Evolutionary conservation across 2,329 filamentous ascomycete genomes (phyloP), one percentile per base, ranked within the genome.

Genomic region (Rhynchosporium graminicola): DNA sequence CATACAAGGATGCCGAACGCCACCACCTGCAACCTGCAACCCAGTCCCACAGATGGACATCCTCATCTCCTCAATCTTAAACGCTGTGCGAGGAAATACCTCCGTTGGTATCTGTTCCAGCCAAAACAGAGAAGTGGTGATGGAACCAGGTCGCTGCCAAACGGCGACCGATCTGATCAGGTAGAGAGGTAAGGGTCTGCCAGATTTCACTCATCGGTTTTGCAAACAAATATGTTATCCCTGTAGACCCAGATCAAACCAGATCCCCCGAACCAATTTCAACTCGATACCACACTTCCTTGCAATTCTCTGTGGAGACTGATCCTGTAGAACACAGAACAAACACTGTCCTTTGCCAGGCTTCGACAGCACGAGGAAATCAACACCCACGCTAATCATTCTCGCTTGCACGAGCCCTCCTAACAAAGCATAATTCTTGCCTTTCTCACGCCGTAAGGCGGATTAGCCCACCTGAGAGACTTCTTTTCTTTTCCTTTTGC

Each of bases 401-500:
- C 29, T 48, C 47, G 29, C 47, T 36, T 33, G 4, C 26, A 36
- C 12, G 13, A 51, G 28, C 48, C 48, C 48, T 51, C 47, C 29
- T 36, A 8, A 36, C 8, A n/a, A 15, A 20, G 20, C 20, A 20
- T 20, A 20, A 20, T 20, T 20, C 20, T 20, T 20, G 20, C 20
- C 20, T 20, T 20, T 20, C 20, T 20, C 20, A 29, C 48, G 48
- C 31, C 31, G 48, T 15, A 15, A 36, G 12, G 29, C 31, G 36
- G 33, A 54, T 54, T 33, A 5, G 4, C 1, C 20, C 10, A 10
- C 33, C n/a, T 36, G 38, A n/a, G 15, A 42, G 3, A 54, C 3
- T 12, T 40, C 40, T 54, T 13, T 40, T 4, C 12, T 54, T 42
- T 54, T n/a, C 50, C 40, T 54, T 54, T 54, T 54, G 50, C 50